These are phyloP conservation scores for Danielia oregonensis DNA, from an alignment of 805 yeast species.

Conservation along the genomic window DNA sequence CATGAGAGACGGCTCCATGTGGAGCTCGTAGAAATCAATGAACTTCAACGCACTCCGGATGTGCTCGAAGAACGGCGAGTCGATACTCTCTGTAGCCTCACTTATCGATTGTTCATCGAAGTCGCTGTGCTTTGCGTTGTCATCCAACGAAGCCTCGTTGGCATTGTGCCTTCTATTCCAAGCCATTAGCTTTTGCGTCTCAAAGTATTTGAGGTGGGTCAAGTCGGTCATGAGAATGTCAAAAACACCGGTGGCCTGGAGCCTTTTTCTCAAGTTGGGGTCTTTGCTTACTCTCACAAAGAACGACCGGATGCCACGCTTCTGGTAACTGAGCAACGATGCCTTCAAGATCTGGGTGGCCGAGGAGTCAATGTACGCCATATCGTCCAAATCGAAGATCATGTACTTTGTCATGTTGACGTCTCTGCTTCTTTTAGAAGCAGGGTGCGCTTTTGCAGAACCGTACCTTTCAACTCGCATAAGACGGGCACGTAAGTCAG, in stretches of 20 bases:
- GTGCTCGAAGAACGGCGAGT: conserved; percentile 32
- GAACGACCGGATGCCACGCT: conserved; percentile 28
- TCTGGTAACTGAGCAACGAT: conserved; percentile 25
- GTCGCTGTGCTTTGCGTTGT: not conserved
- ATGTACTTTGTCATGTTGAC: conserved; percentile 38
- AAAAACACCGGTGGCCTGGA: conserved; percentile 28
- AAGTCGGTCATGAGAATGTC: conserved; percentile 24
- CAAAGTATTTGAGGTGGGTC: conserved; percentile 20
- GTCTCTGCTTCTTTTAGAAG: conserved; percentile 31
- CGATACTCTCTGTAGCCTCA: not conserved
- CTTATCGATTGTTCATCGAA: not conserved
- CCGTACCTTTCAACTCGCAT: conserved; percentile 42
- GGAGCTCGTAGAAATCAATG: conserved; percentile 31
- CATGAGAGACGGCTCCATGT: not conserved
- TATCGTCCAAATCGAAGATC: conserved; percentile 40
- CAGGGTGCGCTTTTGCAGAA: conserved; percentile 42
- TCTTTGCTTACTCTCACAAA: conserved; percentile 34
- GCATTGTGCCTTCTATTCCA: not conserved
- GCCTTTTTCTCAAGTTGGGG: conserved; percentile 23
- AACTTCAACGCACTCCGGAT: conserved; percentile 38
- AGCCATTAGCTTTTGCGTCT: conserved; percentile 13
- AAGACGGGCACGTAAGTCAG: conserved; percentile 35
- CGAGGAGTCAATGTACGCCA: conserved; percentile 40
- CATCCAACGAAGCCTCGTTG: not conserved
- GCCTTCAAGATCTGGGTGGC: conserved; percentile 36